These are phyloP conservation scores for Brassica balearica DNA, from an alignment of 441 rosid genomes.

Conservation along the genomic window DNA sequence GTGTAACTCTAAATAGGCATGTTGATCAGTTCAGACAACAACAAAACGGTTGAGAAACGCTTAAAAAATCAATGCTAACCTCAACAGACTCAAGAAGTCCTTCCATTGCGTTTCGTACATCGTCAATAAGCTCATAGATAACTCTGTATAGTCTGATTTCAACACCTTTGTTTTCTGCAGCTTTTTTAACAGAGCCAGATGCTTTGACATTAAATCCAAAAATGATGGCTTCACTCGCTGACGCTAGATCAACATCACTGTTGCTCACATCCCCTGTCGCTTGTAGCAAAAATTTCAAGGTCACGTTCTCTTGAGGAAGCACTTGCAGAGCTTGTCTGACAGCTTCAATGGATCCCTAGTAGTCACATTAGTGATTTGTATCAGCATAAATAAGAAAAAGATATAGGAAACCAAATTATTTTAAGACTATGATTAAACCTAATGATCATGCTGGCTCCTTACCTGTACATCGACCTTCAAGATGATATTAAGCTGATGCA, in stretches of 20 bases:
- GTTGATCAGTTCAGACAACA: constrained; percentile 18
- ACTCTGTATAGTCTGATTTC: constrained; percentile 92
- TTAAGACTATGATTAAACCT: neutral
- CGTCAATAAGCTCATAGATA: constrained; percentile 94
- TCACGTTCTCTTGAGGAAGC: neutral
- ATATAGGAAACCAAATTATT: no score
- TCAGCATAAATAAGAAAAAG: constrained; percentile 13
- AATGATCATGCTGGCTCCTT: constrained; percentile 33
- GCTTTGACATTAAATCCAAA: constrained; percentile 89
- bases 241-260: constrained; percentile 94
- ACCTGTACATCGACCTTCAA: constrained; percentile 98
- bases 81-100: constrained; percentile 91
- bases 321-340: constrained; percentile 55
- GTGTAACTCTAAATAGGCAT: neutral
- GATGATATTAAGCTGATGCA: constrained; percentile 93
- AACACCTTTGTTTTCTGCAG: constrained; percentile 88
- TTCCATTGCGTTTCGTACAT: constrained; percentile 95
- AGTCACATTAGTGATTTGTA: neutral
- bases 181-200: constrained; percentile 80
- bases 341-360: constrained; percentile 11
- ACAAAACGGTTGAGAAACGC: constrained; percentile 19
- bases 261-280: constrained; percentile 88
- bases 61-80: constrained; percentile 54
- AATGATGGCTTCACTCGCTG: constrained; percentile 85
- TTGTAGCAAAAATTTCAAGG: constrained; percentile 84